Base-by-base conservation (phyloP, 805 yeast genomes). In the Wickerhamiella spandovensis region DNA sequence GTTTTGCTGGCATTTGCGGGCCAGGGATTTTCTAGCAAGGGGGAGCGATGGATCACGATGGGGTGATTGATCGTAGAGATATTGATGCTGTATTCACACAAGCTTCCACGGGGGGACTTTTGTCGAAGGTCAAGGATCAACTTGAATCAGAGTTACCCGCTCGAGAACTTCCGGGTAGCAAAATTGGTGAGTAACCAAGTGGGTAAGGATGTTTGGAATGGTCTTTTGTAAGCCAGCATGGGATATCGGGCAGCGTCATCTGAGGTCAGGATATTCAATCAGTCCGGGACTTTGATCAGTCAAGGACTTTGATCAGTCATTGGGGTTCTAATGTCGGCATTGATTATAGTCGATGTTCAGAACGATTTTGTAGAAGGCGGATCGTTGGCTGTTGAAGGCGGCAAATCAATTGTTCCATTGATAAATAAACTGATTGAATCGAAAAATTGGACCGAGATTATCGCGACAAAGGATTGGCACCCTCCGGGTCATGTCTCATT, bases 391-490 rank as follows among this genome's bases (percentile, higher is more conserved):
- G 92, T 87, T 0, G 58, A 69, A 0, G 68, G 72, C 6, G 96
- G 95, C 3, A 69, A 81, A 13, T 67, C 65, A 0, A 68, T 85
- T 8, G 72, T 87, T 20, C 70, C 74, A 0, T 68, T 69, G 0
- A 76, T 87, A 35, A 63, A 72, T 28, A 59, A 71, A 1, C 64
- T 86, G 42, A 56, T 79, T 9, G 63, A 71, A 25, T 61, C 67
- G 15, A 32, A 46, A 13, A 49, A 62, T 0, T 88, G 92, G 90
- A 69, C 72, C 43, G 66, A 78, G 6, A 70, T 86, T 0, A 75
- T 84, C 0, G 81, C 85, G 38, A 82, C 95, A 2, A 79, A 81
- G 61, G 97, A 89, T 62, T 86, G 95, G 92, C 97, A 89, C 63
- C 94, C 96, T 0, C 39, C 54, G 12, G 71, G 76, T 58, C 97